A percentile compares a stretch with the other conserved stretches of the same genome.
Evolutionary conservation across 2,329 filamentous ascomycete species (phyloP).

Genomic region (Cytospora schulzeri): DNA sequence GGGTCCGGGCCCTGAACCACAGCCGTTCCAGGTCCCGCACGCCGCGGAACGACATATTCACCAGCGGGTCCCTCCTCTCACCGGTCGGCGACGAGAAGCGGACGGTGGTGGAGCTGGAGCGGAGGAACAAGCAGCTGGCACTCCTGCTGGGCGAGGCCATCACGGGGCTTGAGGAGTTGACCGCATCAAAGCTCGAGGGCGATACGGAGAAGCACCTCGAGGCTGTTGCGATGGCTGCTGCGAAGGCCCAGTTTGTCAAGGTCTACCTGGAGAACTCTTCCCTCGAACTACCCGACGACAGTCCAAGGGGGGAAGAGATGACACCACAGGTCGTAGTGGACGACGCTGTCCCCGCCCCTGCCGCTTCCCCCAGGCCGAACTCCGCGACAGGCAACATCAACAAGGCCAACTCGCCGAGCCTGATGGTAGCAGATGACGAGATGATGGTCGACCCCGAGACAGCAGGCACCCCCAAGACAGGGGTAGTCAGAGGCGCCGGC

Average conservation of each 20-base stretch:
- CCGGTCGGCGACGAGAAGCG: constrained; percentile 33
- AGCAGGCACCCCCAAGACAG: constrained; percentile 15
- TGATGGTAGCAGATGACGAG: constrained; percentile 24
- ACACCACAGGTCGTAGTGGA: constrained; percentile 35
- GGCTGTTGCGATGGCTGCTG: constrained; percentile 59
- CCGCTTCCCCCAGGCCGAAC: neutral
- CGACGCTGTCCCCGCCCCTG: constrained; percentile 8
- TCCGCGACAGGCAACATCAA: constrained; percentile 9
- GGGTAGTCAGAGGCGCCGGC: neutral
- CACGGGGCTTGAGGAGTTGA: constrained; percentile 61
- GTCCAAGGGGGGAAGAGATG: constrained; percentile 31
- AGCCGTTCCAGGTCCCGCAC: constrained; percentile 40
- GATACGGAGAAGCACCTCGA: constrained; percentile 54
- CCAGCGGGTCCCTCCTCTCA: constrained; percentile 30
- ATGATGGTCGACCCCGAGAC: constrained; percentile 26
- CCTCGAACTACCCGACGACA: constrained; percentile 38
- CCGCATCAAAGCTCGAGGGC: constrained; percentile 49
- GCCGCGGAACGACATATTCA: constrained; percentile 28
- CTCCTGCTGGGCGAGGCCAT: constrained; percentile 69
- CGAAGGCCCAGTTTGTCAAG: constrained; percentile 67
- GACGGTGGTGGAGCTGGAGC: constrained; percentile 57
- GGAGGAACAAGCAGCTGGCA: constrained; percentile 67
- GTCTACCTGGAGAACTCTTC: constrained; percentile 60
- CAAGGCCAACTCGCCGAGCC: constrained; percentile 19
- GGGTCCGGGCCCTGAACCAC: constrained; percentile 29